A percentile compares a stretch with the other conserved stretches of the same genome.
These are phyloP conservation scores for Nannochloropsis oceanica DNA, from an alignment of 108 stramenopile genomes.

Conservation along the genomic window DNA sequence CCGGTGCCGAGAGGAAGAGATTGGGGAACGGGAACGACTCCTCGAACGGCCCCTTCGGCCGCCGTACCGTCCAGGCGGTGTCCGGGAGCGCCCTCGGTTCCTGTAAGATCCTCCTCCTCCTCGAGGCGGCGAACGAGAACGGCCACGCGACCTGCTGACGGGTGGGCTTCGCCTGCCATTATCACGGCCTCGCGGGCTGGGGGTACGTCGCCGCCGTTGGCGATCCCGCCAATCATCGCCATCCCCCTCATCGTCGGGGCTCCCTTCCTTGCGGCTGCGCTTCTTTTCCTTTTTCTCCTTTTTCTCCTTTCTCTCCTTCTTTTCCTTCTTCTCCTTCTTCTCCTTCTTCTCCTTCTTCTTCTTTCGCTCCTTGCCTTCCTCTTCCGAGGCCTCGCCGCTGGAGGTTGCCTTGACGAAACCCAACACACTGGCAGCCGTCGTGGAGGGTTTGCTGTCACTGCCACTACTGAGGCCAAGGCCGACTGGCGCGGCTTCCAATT, in stretches of 20 bases:
- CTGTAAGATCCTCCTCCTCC: neutral
- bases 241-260: neutral
- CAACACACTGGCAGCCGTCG: neutral
- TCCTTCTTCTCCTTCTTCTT: neutral
- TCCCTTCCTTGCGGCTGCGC: neutral
- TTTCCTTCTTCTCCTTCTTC: neutral
- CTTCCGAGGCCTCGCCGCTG: neutral
- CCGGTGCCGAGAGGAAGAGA: neutral
- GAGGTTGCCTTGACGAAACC: neutral
- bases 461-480: no score
- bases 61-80: neutral
- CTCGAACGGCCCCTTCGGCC: neutral
- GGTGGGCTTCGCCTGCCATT: neutral
- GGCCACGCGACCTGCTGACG: neutral
- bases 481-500: no score
- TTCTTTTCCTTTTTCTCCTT: neutral
- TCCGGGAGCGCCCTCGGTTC: neutral
- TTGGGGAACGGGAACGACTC: neutral
- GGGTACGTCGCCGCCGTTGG: neutral
- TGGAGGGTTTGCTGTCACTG: no score
- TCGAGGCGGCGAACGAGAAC: neutral
- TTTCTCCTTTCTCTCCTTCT: neutral
- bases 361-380: neutral
- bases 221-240: no score
- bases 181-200: neutral